Evolutionary conservation across 345 rosid species (phyloP), one percentile per base, ranked within the genome.

Genomic region (Rhizophora apiculata): DNA sequence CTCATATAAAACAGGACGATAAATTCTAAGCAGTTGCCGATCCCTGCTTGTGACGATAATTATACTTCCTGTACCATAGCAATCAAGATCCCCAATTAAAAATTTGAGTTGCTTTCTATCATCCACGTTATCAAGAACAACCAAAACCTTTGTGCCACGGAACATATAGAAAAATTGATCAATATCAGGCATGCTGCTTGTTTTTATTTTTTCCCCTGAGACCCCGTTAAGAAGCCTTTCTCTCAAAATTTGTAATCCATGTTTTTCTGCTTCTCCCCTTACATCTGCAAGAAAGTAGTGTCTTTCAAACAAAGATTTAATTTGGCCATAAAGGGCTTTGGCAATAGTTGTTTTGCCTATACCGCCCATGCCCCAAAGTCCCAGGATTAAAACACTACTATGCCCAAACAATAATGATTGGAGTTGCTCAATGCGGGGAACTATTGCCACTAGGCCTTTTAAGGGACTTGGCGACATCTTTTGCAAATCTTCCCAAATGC

Each of bases 41-140:
- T 65, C 39, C 24, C 68, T 29, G 21, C 58, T 65, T 26, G 68
- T 65, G 26, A 65, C 9, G 30, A 66, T 20, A n/a, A 66, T 66
- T 18, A n/a, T 66, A 31, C 60, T 66, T 11, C 69, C 69, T 29
- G 46, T 16, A 29, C 60, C 48, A 66, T 30, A 66, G 3, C 20
- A 20, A 66, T 19, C 19, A 26, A 21, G 56, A 22, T 37, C 10
- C 18, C 39, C 55, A 18, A 27, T 15, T 48, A n/a, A n/a, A n/a
- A n/a, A n/a, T n/a, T n/a, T n/a, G n/a, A n/a, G n/a, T n/a, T 68
- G 64, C 64, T 9, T 26, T 1, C 10, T 18, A 18, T 26, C 26
- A 10, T 59, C 30, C 8, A 68, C 72, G 2, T 68, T 64, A 29
- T 68, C 72, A 1, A 19, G 11, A n/a, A 53, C 57, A 53, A 53